Conservation (phyloP, 1,284 basidiomycete genomes). For the Irpex rosettiformis region DNA sequence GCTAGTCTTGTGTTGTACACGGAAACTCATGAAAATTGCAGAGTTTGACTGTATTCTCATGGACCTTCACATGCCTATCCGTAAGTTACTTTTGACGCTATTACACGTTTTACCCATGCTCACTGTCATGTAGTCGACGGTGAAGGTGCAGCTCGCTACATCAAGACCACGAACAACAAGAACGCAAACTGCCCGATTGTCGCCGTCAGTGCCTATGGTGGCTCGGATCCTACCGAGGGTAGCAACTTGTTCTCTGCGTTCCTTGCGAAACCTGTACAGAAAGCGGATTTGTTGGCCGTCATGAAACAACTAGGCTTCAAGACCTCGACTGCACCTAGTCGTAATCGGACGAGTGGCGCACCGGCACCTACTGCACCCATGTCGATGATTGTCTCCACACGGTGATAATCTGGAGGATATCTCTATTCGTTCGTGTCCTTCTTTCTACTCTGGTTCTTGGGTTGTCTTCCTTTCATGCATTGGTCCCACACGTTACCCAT, state of each 20-base stretch:
- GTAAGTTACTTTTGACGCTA: constrained; percentile 45
- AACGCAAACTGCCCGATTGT: constrained; percentile 90
- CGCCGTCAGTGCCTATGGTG: constrained; percentile 83
- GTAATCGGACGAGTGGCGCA: constrained; percentile 8
- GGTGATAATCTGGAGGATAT: constrained; percentile 2
- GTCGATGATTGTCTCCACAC: constrained; percentile 1
- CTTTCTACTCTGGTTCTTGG: constrained; percentile 19
- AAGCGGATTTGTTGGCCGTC: constrained; percentile 75
- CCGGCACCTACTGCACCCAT: background rate
- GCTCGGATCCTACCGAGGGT: constrained; percentile 61
- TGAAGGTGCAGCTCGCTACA: constrained; percentile 88
- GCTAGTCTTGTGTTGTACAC: background rate
- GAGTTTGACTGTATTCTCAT: constrained; percentile 89
- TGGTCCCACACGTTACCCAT: constrained; percentile 29
- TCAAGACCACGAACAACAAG: constrained; percentile 92
- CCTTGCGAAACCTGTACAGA: constrained; percentile 85
- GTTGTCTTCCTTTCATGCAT: constrained; percentile 15
- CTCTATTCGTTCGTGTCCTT: constrained; percentile 19
- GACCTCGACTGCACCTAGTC: constrained; percentile 62
- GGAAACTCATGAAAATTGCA: constrained; percentile 29
- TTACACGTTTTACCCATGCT: constrained; percentile 14
- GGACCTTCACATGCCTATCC: constrained; percentile 87
- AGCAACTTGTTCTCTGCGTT: constrained; percentile 84
- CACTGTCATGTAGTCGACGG: constrained; percentile 65
- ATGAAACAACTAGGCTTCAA: constrained; percentile 88